Base-by-base conservation (phyloP, 108 stramenopile genomes). In the Skeletonema menzelii region DNA sequence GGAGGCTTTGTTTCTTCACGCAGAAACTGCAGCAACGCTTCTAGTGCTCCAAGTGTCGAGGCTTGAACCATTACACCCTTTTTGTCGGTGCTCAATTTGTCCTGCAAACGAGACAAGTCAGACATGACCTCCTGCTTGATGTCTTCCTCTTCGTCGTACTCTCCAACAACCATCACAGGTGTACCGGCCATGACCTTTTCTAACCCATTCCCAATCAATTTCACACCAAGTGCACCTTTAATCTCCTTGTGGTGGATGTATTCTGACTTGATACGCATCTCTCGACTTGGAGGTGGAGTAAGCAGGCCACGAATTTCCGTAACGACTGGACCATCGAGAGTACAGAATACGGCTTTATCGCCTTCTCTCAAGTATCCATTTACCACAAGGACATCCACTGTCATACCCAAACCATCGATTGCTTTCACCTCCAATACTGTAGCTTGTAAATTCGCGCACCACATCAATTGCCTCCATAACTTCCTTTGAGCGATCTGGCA, bases 121-220 rank as follows among this genome's bases (percentile, higher is more conserved):
- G 86, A 89, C 97, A 97, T 97, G 76, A 97, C 97, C 80, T 97
- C 95, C 20, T 93, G 91, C 86, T 96, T 96, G 77, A 98, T 93
- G 80, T 98, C 97, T 72, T 98, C 98, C 65, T 94, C 97, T 77
- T 98, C 96, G 77, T 99, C 99, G 35, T 98, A 95, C 2, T 89
- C 86, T 26, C 94, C 96, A 47, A 97, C 90, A 65, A 98, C 91
- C 87, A 98, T 87, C 49, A 99, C 89, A 20, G 95, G 89, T 55
- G 99, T 99, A 40, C 99, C 99, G 17, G 99, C 98, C 85, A 99
- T 93, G 13, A 97, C 98, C 80, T 98, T 97, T 19, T 97, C 98
- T 42, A 99, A 87, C 15, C 83, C 78, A 63, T 97, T 95, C 10
- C 94, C 95, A 72, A 97, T 95, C 17, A 99, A 87, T 85, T 99